These are phyloP conservation scores for Oryza punctata DNA, from an alignment of 176 grass and related monocot genomes.

Conservation along the genomic window DNA sequence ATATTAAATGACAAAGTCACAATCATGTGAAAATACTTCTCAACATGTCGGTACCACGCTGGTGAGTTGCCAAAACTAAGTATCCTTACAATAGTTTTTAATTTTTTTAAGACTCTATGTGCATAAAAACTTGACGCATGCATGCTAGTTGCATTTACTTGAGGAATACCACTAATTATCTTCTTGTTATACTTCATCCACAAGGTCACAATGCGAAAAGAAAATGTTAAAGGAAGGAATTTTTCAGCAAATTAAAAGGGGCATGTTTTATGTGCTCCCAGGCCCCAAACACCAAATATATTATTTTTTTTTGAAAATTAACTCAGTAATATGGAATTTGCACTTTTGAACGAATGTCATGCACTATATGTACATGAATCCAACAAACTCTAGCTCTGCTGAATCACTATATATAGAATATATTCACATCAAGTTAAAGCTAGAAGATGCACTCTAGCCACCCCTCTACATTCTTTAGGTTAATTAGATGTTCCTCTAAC, in stretches of 20 bases:
- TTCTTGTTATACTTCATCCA: neutral
- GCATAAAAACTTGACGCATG: no score
- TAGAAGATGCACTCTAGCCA: neutral
- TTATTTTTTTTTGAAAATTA: conserved; percentile 1
- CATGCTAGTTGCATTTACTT: no score
- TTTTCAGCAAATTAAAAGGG: neutral
- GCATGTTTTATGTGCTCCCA: neutral
- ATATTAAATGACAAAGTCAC: neutral
- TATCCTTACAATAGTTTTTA: neutral
- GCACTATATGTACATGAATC: conserved; percentile 6
- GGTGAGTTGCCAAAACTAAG: neutral
- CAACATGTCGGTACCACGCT: neutral
- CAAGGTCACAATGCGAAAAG: neutral
- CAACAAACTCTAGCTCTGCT: conserved; percentile 13
- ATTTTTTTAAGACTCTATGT: neutral
- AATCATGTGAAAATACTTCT: neutral
- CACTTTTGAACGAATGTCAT: neutral
- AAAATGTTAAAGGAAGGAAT: neutral
- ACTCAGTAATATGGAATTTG: neutral
- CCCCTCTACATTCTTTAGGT: neutral
- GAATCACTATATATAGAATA: neutral
- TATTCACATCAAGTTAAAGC: neutral
- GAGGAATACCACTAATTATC: neutral
- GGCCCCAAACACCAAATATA: neutral
- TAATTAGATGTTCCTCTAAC: conserved; percentile 37